Evolutionary conservation across 495 filamentous ascomycete genomes (phyloP).

Genomic region (Astrothelium macrocarpum): DNA sequence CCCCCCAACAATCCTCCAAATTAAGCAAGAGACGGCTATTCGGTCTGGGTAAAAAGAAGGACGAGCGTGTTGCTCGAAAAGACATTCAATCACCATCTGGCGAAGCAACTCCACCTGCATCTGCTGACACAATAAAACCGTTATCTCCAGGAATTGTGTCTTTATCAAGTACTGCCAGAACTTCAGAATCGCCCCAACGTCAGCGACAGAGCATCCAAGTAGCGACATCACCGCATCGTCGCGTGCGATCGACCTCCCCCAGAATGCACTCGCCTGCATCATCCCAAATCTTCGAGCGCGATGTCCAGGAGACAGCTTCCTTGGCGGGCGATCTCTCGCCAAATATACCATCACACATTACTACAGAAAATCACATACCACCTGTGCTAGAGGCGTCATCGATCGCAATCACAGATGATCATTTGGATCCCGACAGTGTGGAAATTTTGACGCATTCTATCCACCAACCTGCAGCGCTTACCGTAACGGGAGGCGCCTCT

Average conservation of each 20-base stretch:
- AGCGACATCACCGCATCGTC: slow-evolving; percentile 16
- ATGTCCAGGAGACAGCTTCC: slow-evolving; percentile 61
- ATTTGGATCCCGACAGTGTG: slow-evolving; percentile 67
- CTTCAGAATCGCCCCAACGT: background rate
- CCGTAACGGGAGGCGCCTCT: slow-evolving; percentile 38
- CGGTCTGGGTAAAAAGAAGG: slow-evolving; percentile 51
- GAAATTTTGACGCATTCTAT: slow-evolving; percentile 77
- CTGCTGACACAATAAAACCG: background rate
- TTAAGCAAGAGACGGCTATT: slow-evolving; percentile 11
- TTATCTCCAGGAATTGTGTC: background rate
- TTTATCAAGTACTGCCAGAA: background rate
- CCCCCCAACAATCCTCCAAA: slow-evolving; percentile 3
- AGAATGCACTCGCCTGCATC: slow-evolving; percentile 35
- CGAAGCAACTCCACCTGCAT: slow-evolving; percentile 6
- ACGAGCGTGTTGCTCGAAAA: slow-evolving; percentile 23
- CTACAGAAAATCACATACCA: slow-evolving; percentile 86
- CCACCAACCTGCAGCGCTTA: slow-evolving; percentile 65
- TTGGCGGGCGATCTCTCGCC: slow-evolving; percentile 54
- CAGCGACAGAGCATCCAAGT: slow-evolving; percentile 6
- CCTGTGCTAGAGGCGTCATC: slow-evolving; percentile 82
- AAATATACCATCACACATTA: slow-evolving; percentile 71
- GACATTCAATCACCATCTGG: slow-evolving; percentile 28
- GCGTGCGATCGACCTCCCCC: slow-evolving; percentile 33
- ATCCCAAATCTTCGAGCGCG: slow-evolving; percentile 89
- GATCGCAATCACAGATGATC: slow-evolving; percentile 73